Base-by-base conservation (phyloP, 2,329 filamentous ascomycete genomes). In the Phaeosphaeriaceae sp. region DNA sequence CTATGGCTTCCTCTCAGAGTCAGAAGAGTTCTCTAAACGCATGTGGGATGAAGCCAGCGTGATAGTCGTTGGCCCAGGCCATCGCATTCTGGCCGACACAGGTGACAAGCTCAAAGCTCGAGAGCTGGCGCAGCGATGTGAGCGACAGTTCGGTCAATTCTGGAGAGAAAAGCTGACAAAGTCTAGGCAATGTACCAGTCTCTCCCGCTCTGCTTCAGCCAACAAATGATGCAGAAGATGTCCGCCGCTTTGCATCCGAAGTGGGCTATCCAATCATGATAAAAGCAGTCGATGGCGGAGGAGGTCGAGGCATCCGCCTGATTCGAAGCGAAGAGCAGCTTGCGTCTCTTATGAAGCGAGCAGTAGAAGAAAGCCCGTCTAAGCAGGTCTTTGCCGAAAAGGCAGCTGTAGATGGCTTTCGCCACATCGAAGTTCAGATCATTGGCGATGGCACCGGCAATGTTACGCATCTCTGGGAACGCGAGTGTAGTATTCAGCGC, bases 211-310 rank as follows among this genome's bases (percentile, higher is more conserved):
- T 85, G 55, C 71, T 68, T 4, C 73, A 67, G 0, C 78, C 84
- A 0, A 85, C 83, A 0, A 75, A 72, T 9, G 71, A 70, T 17
- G 62, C 82, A 1, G 73, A 78, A 24, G 76, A 81, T 5, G 79
- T 86, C 4, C 69, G 73, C 3, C 45, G 53, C 0, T 93, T 93
- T 66, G 93, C 91, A 73, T 82, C 69, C 2, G 48, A 75, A 21
- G 76, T 80, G 15, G 83, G 84, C 1, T 83, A 82, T 46, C 85
- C 85, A 0, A 78, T 88, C 45, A 87, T 88, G 83, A 76, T 89
- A 46, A 89, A 89, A 66, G 86, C 86, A n/a, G 84, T 88, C 3
- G 86, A 88, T 69, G 86, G 86, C 1, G 87, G 86, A 15, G 86
- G 86, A 2, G 87, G 87, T 0, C 75, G 85, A 17, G 87, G 86